Conservation (phyloP, 345 rosid genomes). For the Melaleuca alternifolia region DNA sequence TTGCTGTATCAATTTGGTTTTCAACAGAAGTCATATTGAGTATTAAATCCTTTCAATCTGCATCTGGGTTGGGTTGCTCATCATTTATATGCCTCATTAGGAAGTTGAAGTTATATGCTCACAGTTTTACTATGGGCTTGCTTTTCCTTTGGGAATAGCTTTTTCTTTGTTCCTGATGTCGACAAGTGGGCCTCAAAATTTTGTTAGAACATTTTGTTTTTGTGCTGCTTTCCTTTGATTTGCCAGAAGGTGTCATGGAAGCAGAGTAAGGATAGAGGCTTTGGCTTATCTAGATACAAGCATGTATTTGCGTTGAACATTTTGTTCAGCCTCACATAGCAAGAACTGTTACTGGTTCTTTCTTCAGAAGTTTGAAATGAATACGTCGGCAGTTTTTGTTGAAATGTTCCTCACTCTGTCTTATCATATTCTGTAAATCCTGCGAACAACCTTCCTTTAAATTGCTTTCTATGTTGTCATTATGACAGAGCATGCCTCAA, state of each 20-base stretch:
- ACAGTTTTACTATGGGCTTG: not conserved
- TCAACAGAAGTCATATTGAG: too few species aligned
- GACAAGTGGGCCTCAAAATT: not conserved
- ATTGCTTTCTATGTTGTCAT: not conserved
- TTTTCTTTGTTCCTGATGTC: not conserved
- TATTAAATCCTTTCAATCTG: not conserved
- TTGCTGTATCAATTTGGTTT: not conserved
- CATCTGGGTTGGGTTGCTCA: not conserved
- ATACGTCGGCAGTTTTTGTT: too few species aligned
- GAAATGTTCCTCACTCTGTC: too few species aligned
- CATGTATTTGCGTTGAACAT: too few species aligned
- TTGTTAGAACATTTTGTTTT: not conserved
- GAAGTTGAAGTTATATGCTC: not conserved
- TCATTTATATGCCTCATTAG: not conserved
- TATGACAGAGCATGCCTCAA: conserved; percentile 89
- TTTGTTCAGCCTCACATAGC: too few species aligned
- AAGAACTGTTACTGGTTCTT: too few species aligned
- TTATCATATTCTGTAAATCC: not conserved
- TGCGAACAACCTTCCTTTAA: not conserved
- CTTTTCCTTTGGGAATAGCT: not conserved
- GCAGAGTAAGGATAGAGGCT: too few species aligned
- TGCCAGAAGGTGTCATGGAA: too few species aligned
- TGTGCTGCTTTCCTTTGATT: not conserved
- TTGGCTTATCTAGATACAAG: too few species aligned
- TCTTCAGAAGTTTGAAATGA: too few species aligned